Percentiles rank a stretch among this genome's conserved stretches.
Evolutionary conservation across 2,329 filamentous ascomycete species (phyloP).

Genomic region (Metarhizium rileyi): DNA sequence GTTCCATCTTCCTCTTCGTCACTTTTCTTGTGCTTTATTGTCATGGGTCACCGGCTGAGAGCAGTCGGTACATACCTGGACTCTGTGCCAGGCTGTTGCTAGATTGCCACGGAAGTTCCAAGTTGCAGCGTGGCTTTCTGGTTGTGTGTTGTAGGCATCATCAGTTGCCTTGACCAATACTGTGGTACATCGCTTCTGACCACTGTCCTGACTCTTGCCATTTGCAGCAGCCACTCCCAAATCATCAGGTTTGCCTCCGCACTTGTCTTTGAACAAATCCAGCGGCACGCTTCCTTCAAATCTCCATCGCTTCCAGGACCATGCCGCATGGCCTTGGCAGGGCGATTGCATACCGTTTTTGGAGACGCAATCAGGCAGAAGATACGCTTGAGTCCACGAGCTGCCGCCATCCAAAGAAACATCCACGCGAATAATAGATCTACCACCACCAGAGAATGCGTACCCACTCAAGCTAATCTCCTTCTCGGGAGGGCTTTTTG

Average conservation of each 20-base stretch:
- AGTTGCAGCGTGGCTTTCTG: slow-evolving; percentile 47
- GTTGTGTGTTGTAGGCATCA: slow-evolving; percentile 57
- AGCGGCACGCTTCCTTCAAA: slow-evolving; percentile 38
- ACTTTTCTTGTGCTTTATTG: background rate
- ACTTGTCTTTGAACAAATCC: slow-evolving; percentile 14
- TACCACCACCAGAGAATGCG: slow-evolving; percentile 58
- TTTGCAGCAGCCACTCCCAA: background rate
- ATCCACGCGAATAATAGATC: slow-evolving; percentile 57
- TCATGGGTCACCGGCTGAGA: slow-evolving; percentile 4
- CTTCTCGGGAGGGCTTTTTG: slow-evolving; percentile 9
- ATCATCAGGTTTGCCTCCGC: slow-evolving; percentile 3
- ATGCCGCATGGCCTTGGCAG: slow-evolving; percentile 37
- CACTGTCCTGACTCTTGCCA: slow-evolving; percentile 12
- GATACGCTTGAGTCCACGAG: slow-evolving; percentile 53
- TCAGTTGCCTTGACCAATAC: slow-evolving; percentile 58
- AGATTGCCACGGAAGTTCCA: slow-evolving; percentile 58
- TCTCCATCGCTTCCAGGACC: slow-evolving; percentile 58
- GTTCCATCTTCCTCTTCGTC: background rate
- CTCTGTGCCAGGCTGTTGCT: slow-evolving; percentile 57
- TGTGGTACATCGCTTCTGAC: slow-evolving; percentile 32
- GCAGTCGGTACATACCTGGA: slow-evolving; percentile 30
- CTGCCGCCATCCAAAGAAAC: slow-evolving; percentile 53
- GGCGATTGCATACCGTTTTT: slow-evolving; percentile 17
- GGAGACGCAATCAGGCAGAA: slow-evolving; percentile 39
- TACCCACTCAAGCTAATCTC: slow-evolving; percentile 46